Evolutionary conservation across 768 basidiomycete genomes (phyloP), one percentile per base, ranked within the genome.

Genomic region (Leucocoprinus leucothites): DNA sequence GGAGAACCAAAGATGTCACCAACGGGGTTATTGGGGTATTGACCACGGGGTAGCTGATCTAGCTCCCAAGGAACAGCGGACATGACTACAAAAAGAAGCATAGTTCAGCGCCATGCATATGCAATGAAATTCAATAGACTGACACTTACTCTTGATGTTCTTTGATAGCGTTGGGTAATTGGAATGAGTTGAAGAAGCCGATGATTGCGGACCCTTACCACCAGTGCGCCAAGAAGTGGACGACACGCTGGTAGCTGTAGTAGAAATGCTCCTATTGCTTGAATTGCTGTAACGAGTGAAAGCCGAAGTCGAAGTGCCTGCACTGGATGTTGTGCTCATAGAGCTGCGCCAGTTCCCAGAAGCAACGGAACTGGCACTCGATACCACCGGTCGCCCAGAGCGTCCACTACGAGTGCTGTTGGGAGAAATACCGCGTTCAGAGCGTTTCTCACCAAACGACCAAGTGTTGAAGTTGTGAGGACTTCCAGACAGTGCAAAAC

Each of bases 211-310:
- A 14, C 70, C 65, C 59, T 76, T 75, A 60, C 68, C 66, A 59
- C 75, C 78, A 18, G 79, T 80, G 63, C 87, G 82, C 87, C 89
- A 90, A 68, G 87, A 89, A 46, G 78, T 73, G 21, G 82, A 80
- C 28, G 88, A 89, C 5, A 89, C 81, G 60, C 88, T 89, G 14
- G 91, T 94, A 42, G 90, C 91, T 53, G 82, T 82, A 3, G 91
- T 92, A 19, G 87, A 87, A 40, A 91, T 76, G 60, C 89, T 91
- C 53, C 87, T 77, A 54, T 77, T 63, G 66, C 88, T 87, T 40
- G 82, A 80, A 63, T 87, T 87, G 71, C 89, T 91, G 72, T 87
- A 91, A 57, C 86, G 75, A 21, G 91, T 91, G 63, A 91, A 92
- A 31, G 84, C 84, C 19, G 82, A 85, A 21, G 83, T 79, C 8